Base-by-base conservation (phyloP, 306 rosid species). In the Trifolium dubium region DNA sequence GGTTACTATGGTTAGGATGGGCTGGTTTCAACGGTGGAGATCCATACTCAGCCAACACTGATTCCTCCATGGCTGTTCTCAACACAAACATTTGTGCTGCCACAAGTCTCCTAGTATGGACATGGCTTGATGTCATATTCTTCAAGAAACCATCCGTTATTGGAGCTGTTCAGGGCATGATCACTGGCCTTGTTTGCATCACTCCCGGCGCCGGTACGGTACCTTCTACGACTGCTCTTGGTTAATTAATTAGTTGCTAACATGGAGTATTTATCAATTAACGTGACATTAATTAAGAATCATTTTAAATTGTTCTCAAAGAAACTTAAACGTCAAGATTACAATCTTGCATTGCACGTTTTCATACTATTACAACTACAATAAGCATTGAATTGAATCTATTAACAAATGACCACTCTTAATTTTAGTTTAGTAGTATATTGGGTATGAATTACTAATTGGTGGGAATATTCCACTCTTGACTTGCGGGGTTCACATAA, bases 131-230 rank as follows among this genome's bases (percentile, higher is more conserved):
- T 12, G 92, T 87, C 53, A 75, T 89, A n/a, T 87, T 83, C 83
- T 89, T 89, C 77, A 64, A 87, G 19, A 89, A 85, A 41, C 95
- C 95, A 72, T 89, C 95, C 0, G 92, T 89, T 18, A 89, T 89
- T 39, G 95, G 95, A 32, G 95, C 95, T n/a, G 95, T 89, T 66
- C 94, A 89, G 28, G 94, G 94, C 65, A 89, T 89, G 94, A 89
- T 89, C 49, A 89, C 94, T 0, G 95, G 95, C 41, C 95, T 89
- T 53, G 95, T 89, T 58, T 85, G 88, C 82, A 89, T 89, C 74
- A 89, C 95, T 69, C 95, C 95, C 4, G 95, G 23, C 0, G 95
- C 95, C 12, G 95, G 94, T 89, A 76, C 6, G 37, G 37, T 37
- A 30, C 15, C 4, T 3, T 43, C 3, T 43, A 11, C 49, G 8